These are phyloP conservation scores for Mesembryanthemum crystallinum DNA, from an alignment of 148 eudicot genomes.

Conservation along the genomic window DNA sequence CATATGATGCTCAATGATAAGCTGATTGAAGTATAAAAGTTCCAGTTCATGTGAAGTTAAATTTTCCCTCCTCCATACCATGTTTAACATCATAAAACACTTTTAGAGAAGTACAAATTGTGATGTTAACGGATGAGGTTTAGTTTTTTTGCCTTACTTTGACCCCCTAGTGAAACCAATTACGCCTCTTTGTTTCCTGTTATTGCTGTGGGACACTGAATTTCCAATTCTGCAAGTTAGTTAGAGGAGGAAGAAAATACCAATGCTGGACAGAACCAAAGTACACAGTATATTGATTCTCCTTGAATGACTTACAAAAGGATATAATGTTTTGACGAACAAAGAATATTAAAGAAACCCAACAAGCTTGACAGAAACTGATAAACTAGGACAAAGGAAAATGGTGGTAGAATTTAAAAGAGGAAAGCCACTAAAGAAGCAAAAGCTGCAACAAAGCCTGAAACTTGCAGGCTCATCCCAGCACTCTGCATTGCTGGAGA, in stretches of 20 bases:
- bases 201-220: neutral
- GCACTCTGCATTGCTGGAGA: constrained; percentile 45
- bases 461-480: constrained; percentile 35
- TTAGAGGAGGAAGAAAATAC: neutral
- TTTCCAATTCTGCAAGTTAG: neutral
- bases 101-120: too few relatives aligned
- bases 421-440: constrained; percentile 39
- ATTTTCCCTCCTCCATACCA: neutral
- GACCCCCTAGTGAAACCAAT: too few relatives aligned
- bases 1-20: too few relatives aligned
- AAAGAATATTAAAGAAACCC: constrained; percentile 13
- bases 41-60: neutral
- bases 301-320: neutral
- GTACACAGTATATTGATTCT: neutral
- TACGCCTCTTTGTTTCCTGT: neutral
- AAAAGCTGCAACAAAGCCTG: constrained; percentile 38
- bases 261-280: neutral
- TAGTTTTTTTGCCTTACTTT: neutral
- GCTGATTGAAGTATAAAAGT: neutral
- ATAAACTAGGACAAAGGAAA: neutral
- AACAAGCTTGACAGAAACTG: neutral
- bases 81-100: too few relatives aligned
- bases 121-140: too few relatives aligned
- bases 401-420: constrained; percentile 5
- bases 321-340: neutral